A percentile compares a stretch with the other conserved stretches of the same genome.
These are phyloP conservation scores for Trichophyton simii DNA, from an alignment of 2,329 filamentous ascomycete genomes.

Conservation along the genomic window DNA sequence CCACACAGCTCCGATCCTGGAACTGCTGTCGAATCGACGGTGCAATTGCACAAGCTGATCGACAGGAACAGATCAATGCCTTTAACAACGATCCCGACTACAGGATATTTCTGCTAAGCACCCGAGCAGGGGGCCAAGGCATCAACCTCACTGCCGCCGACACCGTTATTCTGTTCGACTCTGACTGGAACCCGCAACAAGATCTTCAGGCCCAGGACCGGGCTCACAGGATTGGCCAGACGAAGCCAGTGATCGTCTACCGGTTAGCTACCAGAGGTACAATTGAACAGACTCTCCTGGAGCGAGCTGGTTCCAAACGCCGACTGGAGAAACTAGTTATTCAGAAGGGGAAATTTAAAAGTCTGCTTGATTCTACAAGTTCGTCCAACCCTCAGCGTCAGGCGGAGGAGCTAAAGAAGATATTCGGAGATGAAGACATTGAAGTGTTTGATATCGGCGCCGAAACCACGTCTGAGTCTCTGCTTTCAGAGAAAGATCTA, in stretches of 20 bases:
- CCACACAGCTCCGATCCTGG: conserved; percentile 63
- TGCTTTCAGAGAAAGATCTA: conserved; percentile 66
- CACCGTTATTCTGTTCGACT: conserved; percentile 95
- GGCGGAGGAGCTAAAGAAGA: conserved; percentile 49
- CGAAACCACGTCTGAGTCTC: conserved; percentile 32
- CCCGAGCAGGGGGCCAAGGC: conserved; percentile 86
- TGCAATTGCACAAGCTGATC: conserved; percentile 60
- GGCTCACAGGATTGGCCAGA: conserved; percentile 89
- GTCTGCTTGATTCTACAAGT: conserved; percentile 48
- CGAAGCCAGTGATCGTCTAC: conserved; percentile 80
- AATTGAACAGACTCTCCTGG: conserved; percentile 74
- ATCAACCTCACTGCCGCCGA: conserved; percentile 99
- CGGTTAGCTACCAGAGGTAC: conserved; percentile 86
- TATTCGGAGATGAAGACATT: conserved; percentile 62
- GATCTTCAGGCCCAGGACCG: conserved; percentile 94
- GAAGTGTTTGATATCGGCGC: conserved; percentile 46
- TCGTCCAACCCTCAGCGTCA: conserved; percentile 36
- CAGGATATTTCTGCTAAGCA: conserved; percentile 77
- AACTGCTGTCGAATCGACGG: conserved; percentile 83
- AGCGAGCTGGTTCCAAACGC: conserved; percentile 82
- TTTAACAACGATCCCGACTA: conserved; percentile 56
- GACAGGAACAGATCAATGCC: conserved; percentile 56
- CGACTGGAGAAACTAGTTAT: conserved; percentile 90
- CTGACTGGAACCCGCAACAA: conserved; percentile 88
- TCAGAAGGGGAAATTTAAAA: conserved; percentile 74